A percentile compares a stretch with the other conserved stretches of the same genome.
phyloP scores from a whole-genome alignment of 371 early-diverging fungal genomes.

The Lichtheimia hyalospora region DNA sequence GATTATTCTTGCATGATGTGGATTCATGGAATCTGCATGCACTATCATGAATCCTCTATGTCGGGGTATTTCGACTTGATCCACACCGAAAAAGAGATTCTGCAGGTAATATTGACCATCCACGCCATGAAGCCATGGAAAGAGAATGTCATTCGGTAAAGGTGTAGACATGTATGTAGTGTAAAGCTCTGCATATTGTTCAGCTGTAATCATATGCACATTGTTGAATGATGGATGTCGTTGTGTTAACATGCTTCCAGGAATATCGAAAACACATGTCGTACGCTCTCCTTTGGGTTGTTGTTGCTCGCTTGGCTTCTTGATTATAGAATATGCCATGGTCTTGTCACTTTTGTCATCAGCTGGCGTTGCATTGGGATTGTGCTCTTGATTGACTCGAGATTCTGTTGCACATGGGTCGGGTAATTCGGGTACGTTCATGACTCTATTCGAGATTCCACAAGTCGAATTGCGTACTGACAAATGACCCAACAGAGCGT shows the following conservation, averaged over 20 bases:
- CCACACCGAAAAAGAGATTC: constrained; percentile 59
- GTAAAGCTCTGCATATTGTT: constrained; percentile 16
- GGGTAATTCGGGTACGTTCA: no score
- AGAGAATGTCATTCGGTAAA: constrained; percentile 55
- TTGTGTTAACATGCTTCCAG: constrained; percentile 6
- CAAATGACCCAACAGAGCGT: no score
- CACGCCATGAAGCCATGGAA: constrained; percentile 71
- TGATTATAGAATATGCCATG: constrained; percentile 12
- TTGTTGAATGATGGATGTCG: background rate
- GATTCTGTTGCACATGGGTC: no score
- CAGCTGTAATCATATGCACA: constrained; percentile 20
- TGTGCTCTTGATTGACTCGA: no score
- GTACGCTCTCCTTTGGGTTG: background rate
- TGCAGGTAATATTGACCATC: constrained; percentile 53
- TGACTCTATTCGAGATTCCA: no score
- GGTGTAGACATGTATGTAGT: constrained; percentile 36
- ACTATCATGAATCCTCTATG: constrained; percentile 46
- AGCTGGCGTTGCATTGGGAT: background rate
- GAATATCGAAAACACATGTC: constrained; percentile 14
- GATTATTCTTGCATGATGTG: constrained; percentile 19
- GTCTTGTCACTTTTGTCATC: constrained; percentile 9
- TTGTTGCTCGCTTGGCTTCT: background rate
- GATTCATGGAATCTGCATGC: constrained; percentile 30
- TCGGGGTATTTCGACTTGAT: constrained; percentile 38
- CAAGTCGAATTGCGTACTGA: no score